Base-by-base conservation (phyloP, 1,284 basidiomycete species). In the Somion occarium region DNA sequence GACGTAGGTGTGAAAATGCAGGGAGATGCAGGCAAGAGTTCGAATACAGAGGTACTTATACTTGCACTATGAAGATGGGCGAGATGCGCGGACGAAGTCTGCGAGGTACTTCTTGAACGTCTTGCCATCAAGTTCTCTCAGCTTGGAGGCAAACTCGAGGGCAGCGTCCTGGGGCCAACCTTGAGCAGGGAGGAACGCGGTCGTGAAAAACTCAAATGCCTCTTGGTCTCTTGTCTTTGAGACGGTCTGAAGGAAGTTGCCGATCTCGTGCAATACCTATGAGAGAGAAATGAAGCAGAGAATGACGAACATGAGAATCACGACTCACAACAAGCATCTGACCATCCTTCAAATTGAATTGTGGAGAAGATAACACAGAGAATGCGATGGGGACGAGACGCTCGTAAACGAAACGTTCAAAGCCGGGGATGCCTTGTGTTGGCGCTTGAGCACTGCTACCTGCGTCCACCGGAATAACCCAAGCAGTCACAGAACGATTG, bases 331-430 rank as follows among this genome's bases (percentile, higher is more conserved):
- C 79, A 47, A 88, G 76, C 62, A 85, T 83, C 60, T 94, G 91
- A 3, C 91, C 93, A 62, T 96, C 93, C 61, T 88, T 89, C 58
- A 90, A 75, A 63, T 96, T 96, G 64, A 98, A 94, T 39, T 83
- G 78, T 0, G 88, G 80, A 20, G 80, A 76, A 11, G 89, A 85
- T 0, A 94, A 84, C 3, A 98, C 83, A 20, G 84, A 78, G 66
- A 99, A 98, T 27, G 87, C 86, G 1, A 86, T 73, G 3, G 91
- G 91, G 47, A 98, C 74, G 39, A 98, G 72, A 7, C 86, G 82
- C 58, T 96, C 89, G 66, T 99, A 99, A 46, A 98, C 79, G 65
- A 97, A 97, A 12, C 82, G 78, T 60, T 98, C 93, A 64, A 98
- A 99, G 1, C 96, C 96, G 12, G 93, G 92, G 24, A 99, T 68